A percentile compares a stretch with the other conserved stretches of the same genome.
These are phyloP conservation scores for Coemansia sp. DNA, from an alignment of 192 early-diverging fungal genomes.

Conservation along the genomic window DNA sequence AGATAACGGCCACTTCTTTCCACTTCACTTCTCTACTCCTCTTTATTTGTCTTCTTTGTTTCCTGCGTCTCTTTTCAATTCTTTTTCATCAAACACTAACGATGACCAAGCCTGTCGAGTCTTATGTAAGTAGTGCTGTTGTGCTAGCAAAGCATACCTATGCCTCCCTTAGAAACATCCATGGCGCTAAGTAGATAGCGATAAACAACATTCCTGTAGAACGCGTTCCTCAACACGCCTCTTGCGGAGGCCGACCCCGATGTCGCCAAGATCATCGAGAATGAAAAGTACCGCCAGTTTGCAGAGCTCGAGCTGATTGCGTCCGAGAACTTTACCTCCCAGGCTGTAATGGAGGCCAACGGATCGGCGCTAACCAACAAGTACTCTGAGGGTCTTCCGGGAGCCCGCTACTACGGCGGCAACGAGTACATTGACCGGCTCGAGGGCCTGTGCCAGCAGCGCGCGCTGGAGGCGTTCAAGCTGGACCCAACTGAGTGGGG, in stretches of 20 bases:
- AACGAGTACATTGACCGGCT: slow-evolving; percentile 98
- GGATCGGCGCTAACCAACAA: slow-evolving; percentile 99
- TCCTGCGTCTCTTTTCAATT: not conserved
- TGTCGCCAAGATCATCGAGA: slow-evolving; percentile 91
- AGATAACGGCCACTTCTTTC: not conserved
- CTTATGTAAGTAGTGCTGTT: slow-evolving; percentile 37
- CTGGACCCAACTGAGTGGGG: slow-evolving; percentile 93
- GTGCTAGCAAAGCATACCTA: not conserved
- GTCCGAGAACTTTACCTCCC: slow-evolving; percentile 99
- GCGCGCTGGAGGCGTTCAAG: slow-evolving; percentile 92
- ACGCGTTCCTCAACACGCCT: slow-evolving; percentile 82
- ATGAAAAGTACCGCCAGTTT: slow-evolving; percentile 98
- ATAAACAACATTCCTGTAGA: slow-evolving; percentile 45
- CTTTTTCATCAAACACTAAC: not conserved
- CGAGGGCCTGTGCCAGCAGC: slow-evolving; percentile 93
- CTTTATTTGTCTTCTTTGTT: not conserved
- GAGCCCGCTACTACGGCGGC: slow-evolving; percentile 98
- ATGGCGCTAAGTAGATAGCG: no score
- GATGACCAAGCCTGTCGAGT: slow-evolving; percentile 49
- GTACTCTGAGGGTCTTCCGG: slow-evolving; percentile 99
- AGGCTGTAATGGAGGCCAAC: slow-evolving; percentile 99
- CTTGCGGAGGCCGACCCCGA: slow-evolving; percentile 92
- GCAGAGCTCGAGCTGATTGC: slow-evolving; percentile 98
- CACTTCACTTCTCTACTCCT: not conserved
- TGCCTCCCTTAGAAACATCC: not conserved